Base-by-base conservation (phyloP, 2,329 filamentous ascomycete species). In the Fusarium chaquense region DNA sequence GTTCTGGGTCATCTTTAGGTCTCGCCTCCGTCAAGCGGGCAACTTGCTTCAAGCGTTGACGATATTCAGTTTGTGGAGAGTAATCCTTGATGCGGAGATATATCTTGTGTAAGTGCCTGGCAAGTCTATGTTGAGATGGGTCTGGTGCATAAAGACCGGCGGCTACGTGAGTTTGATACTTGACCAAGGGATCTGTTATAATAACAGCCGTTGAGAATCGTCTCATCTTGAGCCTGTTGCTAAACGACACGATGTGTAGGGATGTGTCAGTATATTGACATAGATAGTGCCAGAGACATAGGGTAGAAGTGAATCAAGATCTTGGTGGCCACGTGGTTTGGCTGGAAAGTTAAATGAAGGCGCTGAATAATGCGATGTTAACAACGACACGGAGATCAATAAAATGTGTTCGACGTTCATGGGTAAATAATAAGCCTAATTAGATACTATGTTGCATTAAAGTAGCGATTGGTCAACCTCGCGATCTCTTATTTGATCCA, bases 61-160 rank as follows among this genome's bases (percentile, higher is more conserved):
- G 85, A 76, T 94, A 94, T 75, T 93, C 90, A 15, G 86, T 73
- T 47, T 89, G 86, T 0, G 92, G 93, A 36, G 91, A 87, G 79
- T 96, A 95, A 77, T 95, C 92, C 76, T 93, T 94, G 41, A 95
- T 82, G 4, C 89, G 85, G 38, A 88, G 82, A 72, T 96, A 95
- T 13, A 95, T 84, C 76, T 93, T 92, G 71, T 93, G 91, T 3
- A 95, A 83, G 78, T 95, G 91, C 41, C 93, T 84, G 8, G 92
- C 92, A 9, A 93, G 83, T 22, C 91, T 86, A 77, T 93, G 89
- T 76, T 93, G 91, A 24, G 90, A 86, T 7, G 87, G 87, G 78
- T 95, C 92, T 11, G 91, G 89, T 47, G 84, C 82, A 76, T 91
- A 91, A 47, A 86, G 79, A 51, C 89, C 88, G 6, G 89, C 90